A percentile compares a stretch with the other conserved stretches of the same genome.
Conservation (phyloP, 2,329 filamentous ascomycete species). For the Dothistroma pini region DNA sequence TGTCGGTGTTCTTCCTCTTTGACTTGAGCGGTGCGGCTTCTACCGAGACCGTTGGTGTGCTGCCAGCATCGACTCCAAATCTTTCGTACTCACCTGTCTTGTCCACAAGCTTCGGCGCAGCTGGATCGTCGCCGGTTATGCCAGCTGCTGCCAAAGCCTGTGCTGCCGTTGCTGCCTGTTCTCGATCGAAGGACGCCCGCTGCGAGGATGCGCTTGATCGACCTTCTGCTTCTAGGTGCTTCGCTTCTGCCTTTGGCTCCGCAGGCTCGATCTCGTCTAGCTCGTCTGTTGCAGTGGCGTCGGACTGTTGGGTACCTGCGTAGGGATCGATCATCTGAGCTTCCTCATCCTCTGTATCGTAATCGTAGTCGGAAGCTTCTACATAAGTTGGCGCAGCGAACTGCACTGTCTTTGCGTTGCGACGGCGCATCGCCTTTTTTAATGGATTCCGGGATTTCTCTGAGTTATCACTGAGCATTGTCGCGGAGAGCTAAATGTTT, state of each 20-base stretch:
- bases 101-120: constrained; percentile 34
- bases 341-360: constrained; percentile 67
- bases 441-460: constrained; percentile 80
- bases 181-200: constrained; percentile 32
- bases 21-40: constrained; percentile 54
- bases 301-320: constrained; percentile 19
- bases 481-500: constrained; percentile 57
- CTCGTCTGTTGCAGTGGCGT: constrained; percentile 19
- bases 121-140: constrained; percentile 26
- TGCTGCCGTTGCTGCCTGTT: constrained; percentile 30
- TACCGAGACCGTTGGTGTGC: constrained; percentile 22
- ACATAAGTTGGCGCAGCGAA: constrained; percentile 84
- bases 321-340: constrained; percentile 28
- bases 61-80: constrained; percentile 17
- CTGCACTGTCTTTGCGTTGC: constrained; percentile 80
- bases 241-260: constrained; percentile 22
- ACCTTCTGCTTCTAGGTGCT: constrained; percentile 22
- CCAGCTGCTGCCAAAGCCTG: constrained; percentile 24
- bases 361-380: constrained; percentile 82
- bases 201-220: constrained; percentile 27
- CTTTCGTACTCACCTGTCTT: constrained; percentile 27
- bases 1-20: constrained; percentile 87
- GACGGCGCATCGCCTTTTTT: constrained; percentile 76
- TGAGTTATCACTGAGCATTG: constrained; percentile 67
- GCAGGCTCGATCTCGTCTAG: constrained; percentile 22